Evolutionary conservation across 768 basidiomycete species (phyloP).

Genomic region (Leucocoprinus birnbaumii): DNA sequence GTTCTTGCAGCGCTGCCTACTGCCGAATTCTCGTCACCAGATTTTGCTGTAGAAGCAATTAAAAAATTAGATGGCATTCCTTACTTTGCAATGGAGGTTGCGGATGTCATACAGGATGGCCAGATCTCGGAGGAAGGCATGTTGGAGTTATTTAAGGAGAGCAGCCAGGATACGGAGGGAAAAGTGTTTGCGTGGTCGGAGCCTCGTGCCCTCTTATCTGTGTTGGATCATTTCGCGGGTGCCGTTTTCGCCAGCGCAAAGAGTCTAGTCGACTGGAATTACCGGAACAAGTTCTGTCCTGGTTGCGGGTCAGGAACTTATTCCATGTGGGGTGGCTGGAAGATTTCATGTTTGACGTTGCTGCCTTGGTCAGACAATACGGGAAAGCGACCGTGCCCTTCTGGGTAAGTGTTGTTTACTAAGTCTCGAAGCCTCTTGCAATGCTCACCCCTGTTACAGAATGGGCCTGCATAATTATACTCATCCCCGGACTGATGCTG

Average conservation of each 20-base stretch:
- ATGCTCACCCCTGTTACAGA: slow-evolving; percentile 32
- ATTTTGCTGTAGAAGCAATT: slow-evolving; percentile 32
- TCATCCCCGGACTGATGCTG: slow-evolving; percentile 82
- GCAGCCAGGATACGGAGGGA: slow-evolving; percentile 34
- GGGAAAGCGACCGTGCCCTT: slow-evolving; percentile 64
- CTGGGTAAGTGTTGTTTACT: slow-evolving; percentile 46
- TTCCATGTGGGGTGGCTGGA: slow-evolving; percentile 96
- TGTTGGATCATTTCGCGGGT: slow-evolving; percentile 62
- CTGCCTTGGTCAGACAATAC: slow-evolving; percentile 72
- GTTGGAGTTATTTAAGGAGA: slow-evolving; percentile 36
- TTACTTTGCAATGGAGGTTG: slow-evolving; percentile 82
- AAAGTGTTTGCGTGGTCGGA: slow-evolving; percentile 58
- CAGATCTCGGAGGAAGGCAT: slow-evolving; percentile 26
- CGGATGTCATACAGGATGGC: slow-evolving; percentile 34
- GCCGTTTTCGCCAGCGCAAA: slow-evolving; percentile 76
- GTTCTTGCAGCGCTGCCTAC: slow-evolving; percentile 56
- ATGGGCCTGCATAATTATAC: slow-evolving; percentile 86
- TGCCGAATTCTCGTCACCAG: slow-evolving; percentile 58
- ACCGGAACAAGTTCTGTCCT: slow-evolving; percentile 89
- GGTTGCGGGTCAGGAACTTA: slow-evolving; percentile 80
- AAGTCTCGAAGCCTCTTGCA: not conserved
- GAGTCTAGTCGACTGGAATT: slow-evolving; percentile 92
- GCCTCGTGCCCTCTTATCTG: slow-evolving; percentile 52
- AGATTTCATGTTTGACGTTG: slow-evolving; percentile 74
- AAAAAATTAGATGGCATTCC: slow-evolving; percentile 74